Evolutionary conservation across 495 filamentous ascomycete genomes (phyloP), one percentile per base, ranked within the genome.

Genomic region (Podospora tetraspora): DNA sequence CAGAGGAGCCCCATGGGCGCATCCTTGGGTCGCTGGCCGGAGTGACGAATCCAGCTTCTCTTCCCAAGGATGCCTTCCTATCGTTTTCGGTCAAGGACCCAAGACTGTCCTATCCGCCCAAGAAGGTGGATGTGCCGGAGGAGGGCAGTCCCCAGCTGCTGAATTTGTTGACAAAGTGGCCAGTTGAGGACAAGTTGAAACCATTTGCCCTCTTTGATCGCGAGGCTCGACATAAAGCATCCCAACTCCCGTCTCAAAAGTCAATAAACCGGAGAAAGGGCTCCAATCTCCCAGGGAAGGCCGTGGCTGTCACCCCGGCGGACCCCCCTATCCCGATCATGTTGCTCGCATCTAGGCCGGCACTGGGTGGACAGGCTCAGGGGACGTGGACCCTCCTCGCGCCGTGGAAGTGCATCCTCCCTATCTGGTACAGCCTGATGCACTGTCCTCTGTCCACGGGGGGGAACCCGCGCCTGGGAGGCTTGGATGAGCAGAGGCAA

Each of bases 331-430:
- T 99, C 52, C 96, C 95, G 3, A 81, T 96, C 30, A 83, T 97
- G 13, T 78, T 93, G 24, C 77, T 91, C 11, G 84, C 91, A 32
- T 89, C 85, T 16, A 83, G 85, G 12, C 74, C 83, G 25, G 68
- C 76, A 16, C 68, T 71, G 12, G 73, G 75, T n/a, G 80, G 80
- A n/a, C 80, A 82, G 11, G 75, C 78, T 1, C 88, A 89, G 59
- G 90, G 91, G 0, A 87, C 82, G 1, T 98, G 94, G 93, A 96
- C 91, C 1, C 72, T 99, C 1, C 83, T 98, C 32, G 81, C 95
- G 3, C 95, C 95, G 0, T 98, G 95, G 94, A 94, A 93, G 73
- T 97, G 92, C 70, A 89, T 97, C 30, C 78, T 84, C 23, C 88
- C 93, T 1, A 80, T 98, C 43, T 99, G 95, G 95, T 91, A 94